Base-by-base conservation (phyloP, 23 red algal species). In the Cyanidiococcus yangmingshanensis region DNA sequence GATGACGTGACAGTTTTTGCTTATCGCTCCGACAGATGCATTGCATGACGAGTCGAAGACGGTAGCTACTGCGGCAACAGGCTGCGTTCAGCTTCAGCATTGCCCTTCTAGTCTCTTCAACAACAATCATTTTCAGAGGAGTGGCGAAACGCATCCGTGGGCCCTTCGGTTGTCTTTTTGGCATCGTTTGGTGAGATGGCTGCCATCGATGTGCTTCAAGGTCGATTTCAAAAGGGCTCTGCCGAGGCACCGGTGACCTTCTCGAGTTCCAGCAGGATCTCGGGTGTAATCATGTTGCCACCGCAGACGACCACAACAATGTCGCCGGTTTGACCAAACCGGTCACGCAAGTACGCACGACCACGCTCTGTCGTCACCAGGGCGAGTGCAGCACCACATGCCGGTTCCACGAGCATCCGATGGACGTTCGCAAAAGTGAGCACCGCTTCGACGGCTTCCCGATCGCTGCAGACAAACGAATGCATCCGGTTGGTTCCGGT, bases 281-380 rank as follows among this genome's bases (percentile, higher is more conserved):
- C 40, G 35, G 90, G 90, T 21, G 59, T 82, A 36, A 77, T 74
- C 77, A 95, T 95, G 37, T 86, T 89, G 40, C 90, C 90, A 2
- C 90, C 90, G 33, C 90, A 95, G 0, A 95, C 82, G 36, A 95
- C 83, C 24, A 89, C 75, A 34, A 95, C 90, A 31, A 95, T 75
- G 1, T 39, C 32, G 0, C 85, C 85, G 7, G 45, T 54, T 54
- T 54, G 45, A 32, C 88, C 34, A 16, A 41, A 40, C 35, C 67
- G 24, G 37, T 31, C 29, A 68, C 24, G 30, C 29, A 32, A 32
- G 58, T 27, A 51, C 32, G 15, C 71, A 0, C 45, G 38, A 41
- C 39, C 58, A 16, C 54, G 63, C 39, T 41, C 1, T n/a, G 78
- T 54, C 17, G 39, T 77, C 1, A 84, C 89, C 7, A 54, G 45